Evolutionary conservation across 148 eudicot species (phyloP), one percentile per base, ranked within the genome.

Genomic region (Amaranthus cruentus): DNA sequence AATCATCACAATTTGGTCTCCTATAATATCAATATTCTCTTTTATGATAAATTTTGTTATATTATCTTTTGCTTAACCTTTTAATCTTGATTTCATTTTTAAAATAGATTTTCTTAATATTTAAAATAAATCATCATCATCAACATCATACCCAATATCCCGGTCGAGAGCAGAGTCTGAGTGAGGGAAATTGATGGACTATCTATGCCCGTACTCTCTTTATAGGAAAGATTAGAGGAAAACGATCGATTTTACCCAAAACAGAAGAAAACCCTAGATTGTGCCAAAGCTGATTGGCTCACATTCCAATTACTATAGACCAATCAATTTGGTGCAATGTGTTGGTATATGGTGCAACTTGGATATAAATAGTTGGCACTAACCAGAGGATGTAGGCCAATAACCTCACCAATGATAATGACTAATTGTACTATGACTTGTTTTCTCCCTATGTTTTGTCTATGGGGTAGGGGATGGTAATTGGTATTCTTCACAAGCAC

Each of bases 261-360:
- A 28, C 38, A 0, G 38, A 28, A 28, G 0, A 28, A 28, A 28
- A 28, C 38, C 38, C 38, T 28, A 2, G 2, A 28, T 28, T 28
- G 38, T 28, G 38, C 38, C 38, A 28, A 28, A 28, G 13, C 61
- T 76, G 42, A 76, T 61, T 68, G 69, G 74, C 28, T 68, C 59
- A 58, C 10, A 49, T 75, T 63, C 55, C 58, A 38, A n/a, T 50
- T 3, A 21, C 15, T 48, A 50, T 6, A 56, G 11, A 44, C 59
- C 55, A 43, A 28, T 74, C 38, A 58, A 64, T 64, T 38, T 44
- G 76, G 70, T 73, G 60, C 54, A 9, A 63, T 65, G 62, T 50
- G 43, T 46, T 47, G 18, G 50, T 13, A 75, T 57, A 67, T 67
- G 73, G 15, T 68, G 60, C 67, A 68, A 67, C 50, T 66, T 48